Base-by-base conservation (phyloP, 306 rosid species). In the Sicyos baderoa region DNA sequence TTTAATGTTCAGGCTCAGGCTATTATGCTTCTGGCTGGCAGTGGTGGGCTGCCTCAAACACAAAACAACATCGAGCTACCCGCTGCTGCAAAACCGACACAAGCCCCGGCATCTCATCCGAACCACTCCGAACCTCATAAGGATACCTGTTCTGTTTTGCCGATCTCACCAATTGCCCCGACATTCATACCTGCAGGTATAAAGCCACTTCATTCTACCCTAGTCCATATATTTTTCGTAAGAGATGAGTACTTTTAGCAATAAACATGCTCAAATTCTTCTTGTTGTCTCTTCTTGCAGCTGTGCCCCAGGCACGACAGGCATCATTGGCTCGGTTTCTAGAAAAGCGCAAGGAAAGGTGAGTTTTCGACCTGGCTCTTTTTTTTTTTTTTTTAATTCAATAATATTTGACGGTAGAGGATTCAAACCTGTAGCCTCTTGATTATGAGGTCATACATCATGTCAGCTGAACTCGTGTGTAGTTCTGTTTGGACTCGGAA, bases 341-440 rank as follows among this genome's bases (percentile, higher is more conserved):
- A 71, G 96, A 90, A 87, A 94, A 94, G 88, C 93, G 99, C 79
- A 90, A 83, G 81, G 97, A 86, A 79, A 88, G 99, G 99, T 94
- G 85, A 79, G 19, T 21, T 6, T 48, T 66, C 40, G 4, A 25
- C 55, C 21, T 14, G 14, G 21, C 22, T 47, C 40, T 45, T 27
- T 47, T 37, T 6, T 37, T 37, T 37, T 37, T 35, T n/a, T n/a
- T n/a, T n/a, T n/a, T n/a, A n/a, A n/a, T n/a, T n/a, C n/a, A n/a
- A n/a, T n/a, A n/a, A n/a, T n/a, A n/a, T n/a, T n/a, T n/a, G n/a
- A n/a, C n/a, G n/a, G 35, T 4, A 29, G 35, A 29, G 4, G 6
- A 1, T 35, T 4, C 2, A 6, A 37, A 37, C 9, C 0, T 37
- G 9, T 37, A 37, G 9, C 44, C 44, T 37, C 44, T 37, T 66